Evolutionary conservation across 257 asterid species (phyloP).

Genomic region (Ballota nigra): DNA sequence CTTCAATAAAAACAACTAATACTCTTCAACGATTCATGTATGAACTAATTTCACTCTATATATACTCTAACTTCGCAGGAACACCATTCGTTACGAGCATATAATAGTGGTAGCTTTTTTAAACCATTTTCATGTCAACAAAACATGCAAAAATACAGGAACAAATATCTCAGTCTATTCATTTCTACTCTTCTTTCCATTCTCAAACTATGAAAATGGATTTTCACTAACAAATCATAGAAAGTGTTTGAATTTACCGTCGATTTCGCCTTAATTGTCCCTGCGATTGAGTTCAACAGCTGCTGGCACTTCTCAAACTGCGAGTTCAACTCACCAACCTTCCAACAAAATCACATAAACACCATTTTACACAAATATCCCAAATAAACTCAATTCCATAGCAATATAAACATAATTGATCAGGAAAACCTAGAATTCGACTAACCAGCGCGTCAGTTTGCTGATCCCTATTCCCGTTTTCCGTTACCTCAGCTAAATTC

Average conservation of each 20-base stretch:
- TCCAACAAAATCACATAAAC: constrained; percentile 21
- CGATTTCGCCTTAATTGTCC: constrained; percentile 70
- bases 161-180: neutral
- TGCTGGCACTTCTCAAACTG: constrained; percentile 97
- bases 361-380: neutral
- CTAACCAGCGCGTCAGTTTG: constrained; percentile 89
- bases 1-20: too few species aligned
- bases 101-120: neutral
- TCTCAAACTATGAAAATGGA: neutral
- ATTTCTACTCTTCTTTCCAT: neutral
- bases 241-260: constrained; percentile 46
- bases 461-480: constrained; percentile 88
- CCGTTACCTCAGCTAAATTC: constrained; percentile 75
- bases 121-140: constrained; percentile 7
- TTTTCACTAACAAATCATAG: neutral
- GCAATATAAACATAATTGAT: neutral
- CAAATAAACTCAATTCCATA: too few species aligned
- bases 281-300: constrained; percentile 77
- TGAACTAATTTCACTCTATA: too few species aligned
- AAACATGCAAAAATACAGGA: neutral
- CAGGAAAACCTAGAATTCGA: constrained; percentile 5
- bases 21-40: too few species aligned
- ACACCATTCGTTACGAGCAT: neutral
- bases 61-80: neutral
- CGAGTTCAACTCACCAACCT: constrained; percentile 77